Percentiles rank a stretch among this genome's conserved stretches.
These are phyloP conservation scores for Backusella westeae DNA, from an alignment of 192 early-diverging fungal genomes.

Conservation along the genomic window DNA sequence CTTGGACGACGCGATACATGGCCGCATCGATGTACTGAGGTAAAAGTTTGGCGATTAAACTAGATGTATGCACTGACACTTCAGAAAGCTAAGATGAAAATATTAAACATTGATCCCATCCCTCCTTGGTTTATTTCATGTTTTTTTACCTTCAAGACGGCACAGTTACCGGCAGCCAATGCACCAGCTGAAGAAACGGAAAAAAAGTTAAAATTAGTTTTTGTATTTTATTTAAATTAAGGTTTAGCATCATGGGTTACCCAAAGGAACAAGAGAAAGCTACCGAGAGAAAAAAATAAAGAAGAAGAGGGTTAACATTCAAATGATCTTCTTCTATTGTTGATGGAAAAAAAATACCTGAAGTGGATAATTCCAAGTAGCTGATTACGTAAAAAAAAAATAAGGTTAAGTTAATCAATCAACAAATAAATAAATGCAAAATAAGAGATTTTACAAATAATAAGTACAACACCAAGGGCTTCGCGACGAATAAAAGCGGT, in stretches of 20 bases:
- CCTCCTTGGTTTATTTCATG: neutral
- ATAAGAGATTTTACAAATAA: slow-evolving; percentile 48
- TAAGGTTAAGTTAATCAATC: neutral
- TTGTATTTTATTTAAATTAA: neutral
- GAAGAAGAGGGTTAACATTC: neutral
- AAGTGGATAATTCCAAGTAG: slow-evolving; percentile 51
- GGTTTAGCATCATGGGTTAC: neutral
- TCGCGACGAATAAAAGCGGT: slow-evolving; percentile 60
- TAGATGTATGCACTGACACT: slow-evolving; percentile 65
- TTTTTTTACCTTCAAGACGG: slow-evolving; percentile 50
- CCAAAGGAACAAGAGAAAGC: slow-evolving; percentile 9
- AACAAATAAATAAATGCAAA: neutral
- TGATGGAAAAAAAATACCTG: slow-evolving; percentile 25
- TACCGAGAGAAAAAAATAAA: slow-evolving; percentile 10
- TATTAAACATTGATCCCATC: neutral
- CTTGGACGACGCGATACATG: slow-evolving; percentile 73
- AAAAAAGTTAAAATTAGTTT: neutral
- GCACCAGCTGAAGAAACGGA: slow-evolving; percentile 53
- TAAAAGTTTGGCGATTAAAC: slow-evolving; percentile 60
- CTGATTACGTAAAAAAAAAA: neutral
- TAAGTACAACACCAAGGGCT: slow-evolving; percentile 73
- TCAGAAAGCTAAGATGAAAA: slow-evolving; percentile 65
- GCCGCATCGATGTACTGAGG: slow-evolving; percentile 73
- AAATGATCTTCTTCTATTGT: too few species aligned
- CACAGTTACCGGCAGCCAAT: slow-evolving; percentile 89